These are phyloP conservation scores for Kalmanozyma brasiliensis DNA, from an alignment of 1,284 basidiomycete genomes.

Conservation along the genomic window DNA sequence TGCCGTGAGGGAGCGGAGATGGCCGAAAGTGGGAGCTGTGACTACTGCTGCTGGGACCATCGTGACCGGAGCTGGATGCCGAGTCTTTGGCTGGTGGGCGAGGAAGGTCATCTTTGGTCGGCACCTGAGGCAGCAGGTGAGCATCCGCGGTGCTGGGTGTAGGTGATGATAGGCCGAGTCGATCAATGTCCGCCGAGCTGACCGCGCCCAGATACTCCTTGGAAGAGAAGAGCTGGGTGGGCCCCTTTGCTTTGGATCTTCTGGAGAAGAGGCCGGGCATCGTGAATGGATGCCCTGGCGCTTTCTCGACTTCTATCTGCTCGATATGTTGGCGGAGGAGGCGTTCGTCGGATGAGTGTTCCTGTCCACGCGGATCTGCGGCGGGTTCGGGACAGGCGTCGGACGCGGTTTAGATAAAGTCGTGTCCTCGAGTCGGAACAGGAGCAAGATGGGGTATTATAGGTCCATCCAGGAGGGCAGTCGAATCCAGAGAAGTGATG, in stretches of 20 bases:
- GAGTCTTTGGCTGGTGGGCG: slow-evolving; percentile 19
- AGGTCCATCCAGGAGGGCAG: too few relatives aligned
- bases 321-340: too few relatives aligned
- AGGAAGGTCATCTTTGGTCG: slow-evolving; percentile 43
- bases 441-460: too few relatives aligned
- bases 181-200: slow-evolving; percentile 40
- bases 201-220: slow-evolving; percentile 25
- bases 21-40: slow-evolving; percentile 5
- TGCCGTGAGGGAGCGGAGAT: not conserved
- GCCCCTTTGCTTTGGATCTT: slow-evolving; percentile 20
- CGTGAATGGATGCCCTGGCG: slow-evolving; percentile 7
- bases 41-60: slow-evolving; percentile 1
- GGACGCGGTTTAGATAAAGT: too few relatives aligned
- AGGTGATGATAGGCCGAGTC: slow-evolving; percentile 31
- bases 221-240: not conserved
- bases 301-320: not conserved
- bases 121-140: slow-evolving; percentile 28
- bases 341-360: too few relatives aligned
- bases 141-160: slow-evolving; percentile 46
- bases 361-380: too few relatives aligned
- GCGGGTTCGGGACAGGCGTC: too few relatives aligned
- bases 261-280: slow-evolving; percentile 48
- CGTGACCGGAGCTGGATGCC: not conserved
- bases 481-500: too few relatives aligned
- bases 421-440: too few relatives aligned